A percentile compares a stretch with the other conserved stretches of the same genome.
These are phyloP conservation scores for Ceratocystis colombiana DNA, from an alignment of 2,329 filamentous ascomycete species.

Conservation along the genomic window DNA sequence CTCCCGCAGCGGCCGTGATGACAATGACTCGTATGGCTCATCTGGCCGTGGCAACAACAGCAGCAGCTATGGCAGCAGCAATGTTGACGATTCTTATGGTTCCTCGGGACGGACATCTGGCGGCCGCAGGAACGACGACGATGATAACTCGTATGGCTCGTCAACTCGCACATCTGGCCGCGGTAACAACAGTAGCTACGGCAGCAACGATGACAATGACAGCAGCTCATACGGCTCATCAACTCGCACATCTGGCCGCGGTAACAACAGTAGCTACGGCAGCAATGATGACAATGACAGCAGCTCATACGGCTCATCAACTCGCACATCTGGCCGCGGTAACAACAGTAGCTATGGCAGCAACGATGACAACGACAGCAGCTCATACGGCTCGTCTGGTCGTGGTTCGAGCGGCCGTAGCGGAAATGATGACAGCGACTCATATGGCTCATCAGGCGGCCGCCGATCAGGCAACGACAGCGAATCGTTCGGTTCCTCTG, in stretches of 20 bases:
- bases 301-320: constrained; percentile 27
- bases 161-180: constrained; percentile 21
- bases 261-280: neutral
- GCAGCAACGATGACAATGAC: constrained; percentile 17
- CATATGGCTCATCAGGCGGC: constrained; percentile 24
- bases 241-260: constrained; percentile 26
- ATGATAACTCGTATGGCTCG: neutral
- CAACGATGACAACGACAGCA: constrained; percentile 19
- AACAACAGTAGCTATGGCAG: neutral
- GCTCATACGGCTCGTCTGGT: constrained; percentile 28
- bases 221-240: constrained; percentile 28
- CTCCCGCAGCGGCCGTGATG: constrained; percentile 24
- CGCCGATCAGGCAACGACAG: constrained; percentile 3
- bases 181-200: constrained; percentile 23
- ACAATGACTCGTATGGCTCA: constrained; percentile 21
- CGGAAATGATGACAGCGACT: constrained; percentile 23
- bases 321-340: constrained; percentile 26
- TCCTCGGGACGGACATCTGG: neutral
- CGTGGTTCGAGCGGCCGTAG: constrained; percentile 27
- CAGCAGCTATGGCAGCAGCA: neutral
- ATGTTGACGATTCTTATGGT: neutral
- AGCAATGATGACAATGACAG: constrained; percentile 26
- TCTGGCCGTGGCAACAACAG: constrained; percentile 26
- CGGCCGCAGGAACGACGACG: neutral
- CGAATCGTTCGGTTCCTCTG: constrained; percentile 28